Base-by-base conservation (phyloP, 495 filamentous ascomycete species). In the Lasiosphaeris hirsuta region DNA sequence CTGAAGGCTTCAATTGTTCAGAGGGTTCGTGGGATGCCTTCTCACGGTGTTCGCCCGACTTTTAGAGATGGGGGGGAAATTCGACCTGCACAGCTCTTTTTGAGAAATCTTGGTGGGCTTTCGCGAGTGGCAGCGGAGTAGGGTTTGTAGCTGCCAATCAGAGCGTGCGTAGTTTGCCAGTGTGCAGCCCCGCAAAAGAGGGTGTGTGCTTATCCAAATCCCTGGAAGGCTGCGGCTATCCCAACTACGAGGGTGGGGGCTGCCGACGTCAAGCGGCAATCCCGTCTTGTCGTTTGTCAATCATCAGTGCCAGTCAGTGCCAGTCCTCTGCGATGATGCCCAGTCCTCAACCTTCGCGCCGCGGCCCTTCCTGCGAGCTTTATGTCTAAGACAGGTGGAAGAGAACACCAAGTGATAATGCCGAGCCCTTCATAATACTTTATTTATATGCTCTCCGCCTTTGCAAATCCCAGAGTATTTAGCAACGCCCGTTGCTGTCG, bases 91-190 rank as follows among this genome's bases (percentile, higher is more conserved):
- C 63, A 64, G 49, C 52, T 56, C 33, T 69, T 55, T 70, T 70
- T 70, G 65, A 63, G 61, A 69, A 68, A 66, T 62, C 63, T 61
- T 70, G 66, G 68, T 70, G 68, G 66, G 66, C 63, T 66, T 37
- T 58, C 63, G 50, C 46, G 56, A 49, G 44, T 42, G 36, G 23
- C 49, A 50, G 68, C 59, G 61, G 66, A 65, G 68, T 70, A 70
- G 68, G 68, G 68, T 69, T 70, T 64, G 40, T 40, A 30, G 43
- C 41, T 13, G 33, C 61, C 63, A 67, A 67, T 63, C 36, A 62
- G 33, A 4, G 13, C 13, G 4, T 9, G 35, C 35, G 4, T 17
- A 42, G 48, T 10, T 43, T 4, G 18, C 18, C 5, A 34, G 38
- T 47, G 56, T 44, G 38, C 11, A 41, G 39, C 14, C 14, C 14